Conservation (phyloP, 2,329 filamentous ascomycete genomes). For the Plectosphaerella plurivora region DNA sequence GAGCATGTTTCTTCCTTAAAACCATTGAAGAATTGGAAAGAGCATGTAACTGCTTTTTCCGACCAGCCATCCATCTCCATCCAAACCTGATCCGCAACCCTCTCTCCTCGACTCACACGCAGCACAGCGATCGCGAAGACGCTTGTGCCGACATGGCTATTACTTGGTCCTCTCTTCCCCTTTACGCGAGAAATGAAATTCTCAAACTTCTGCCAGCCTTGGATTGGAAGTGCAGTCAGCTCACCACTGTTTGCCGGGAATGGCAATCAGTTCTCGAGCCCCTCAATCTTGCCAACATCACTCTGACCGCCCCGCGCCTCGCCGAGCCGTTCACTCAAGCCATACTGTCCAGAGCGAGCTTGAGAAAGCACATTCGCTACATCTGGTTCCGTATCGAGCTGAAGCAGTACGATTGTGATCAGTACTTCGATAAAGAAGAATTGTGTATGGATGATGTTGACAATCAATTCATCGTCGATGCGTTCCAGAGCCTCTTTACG, state of each 20-base stretch:
- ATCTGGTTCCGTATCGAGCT: conserved; percentile 24
- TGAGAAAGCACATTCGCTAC: conserved; percentile 17
- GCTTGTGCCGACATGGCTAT: background rate
- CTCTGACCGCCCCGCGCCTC: conserved; percentile 16
- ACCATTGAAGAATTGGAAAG: too few relatives aligned
- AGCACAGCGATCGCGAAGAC: too few relatives aligned
- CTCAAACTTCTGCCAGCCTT: conserved; percentile 12
- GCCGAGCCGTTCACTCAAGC: conserved; percentile 10
- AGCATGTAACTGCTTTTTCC: too few relatives aligned
- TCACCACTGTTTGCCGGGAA: conserved; percentile 14
- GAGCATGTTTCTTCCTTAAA: too few relatives aligned
- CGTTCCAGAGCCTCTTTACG: conserved; percentile 23
- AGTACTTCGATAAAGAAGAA: conserved; percentile 9
- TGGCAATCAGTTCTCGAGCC: conserved; percentile 19
- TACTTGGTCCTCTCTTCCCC: conserved; percentile 11
- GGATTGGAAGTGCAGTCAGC: conserved; percentile 11
- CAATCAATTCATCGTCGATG: conserved; percentile 19
- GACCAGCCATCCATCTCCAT: too few relatives aligned
- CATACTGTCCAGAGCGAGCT: conserved; percentile 16
- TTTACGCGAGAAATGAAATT: conserved; percentile 13
- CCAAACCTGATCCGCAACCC: too few relatives aligned
- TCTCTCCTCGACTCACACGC: too few relatives aligned
- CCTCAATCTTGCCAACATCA: conserved; percentile 20
- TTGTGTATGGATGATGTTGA: conserved; percentile 15
- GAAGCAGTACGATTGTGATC: conserved; percentile 16